Evolutionary conservation across 805 yeast genomes (phyloP).

Genomic region (Cyberlindnera xishuangbannaensis): DNA sequence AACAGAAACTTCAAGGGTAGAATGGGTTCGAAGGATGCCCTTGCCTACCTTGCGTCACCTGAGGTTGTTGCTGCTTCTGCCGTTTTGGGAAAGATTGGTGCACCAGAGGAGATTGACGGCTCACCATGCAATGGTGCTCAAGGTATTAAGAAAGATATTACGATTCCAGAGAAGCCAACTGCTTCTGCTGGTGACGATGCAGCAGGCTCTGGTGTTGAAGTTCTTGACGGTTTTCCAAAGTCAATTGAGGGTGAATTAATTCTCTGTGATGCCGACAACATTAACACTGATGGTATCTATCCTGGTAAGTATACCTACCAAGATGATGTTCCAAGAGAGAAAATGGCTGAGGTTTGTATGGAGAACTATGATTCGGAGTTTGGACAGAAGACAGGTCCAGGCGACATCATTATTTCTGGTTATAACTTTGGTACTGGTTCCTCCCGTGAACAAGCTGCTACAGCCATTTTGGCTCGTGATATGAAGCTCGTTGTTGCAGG

Average conservation of each 20-base stretch:
- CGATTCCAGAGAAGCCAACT: conserved; percentile 25
- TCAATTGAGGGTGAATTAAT: conserved; percentile 86
- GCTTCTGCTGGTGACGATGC: conserved; percentile 17
- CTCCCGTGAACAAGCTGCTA: conserved; percentile 98
- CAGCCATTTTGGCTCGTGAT: conserved; percentile 93
- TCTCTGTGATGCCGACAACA: conserved; percentile 92
- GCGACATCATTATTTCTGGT: conserved; percentile 89
- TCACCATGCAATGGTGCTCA: conserved; percentile 41
- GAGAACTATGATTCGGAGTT: conserved; percentile 95
- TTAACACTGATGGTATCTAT: conserved; percentile 97
- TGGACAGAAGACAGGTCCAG: conserved; percentile 70
- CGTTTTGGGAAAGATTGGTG: conserved; percentile 87
- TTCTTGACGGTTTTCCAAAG: conserved; percentile 87
- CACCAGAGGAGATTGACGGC: conserved; percentile 82
- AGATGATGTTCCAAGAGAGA: conserved; percentile 90
- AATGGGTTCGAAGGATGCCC: conserved; percentile 96
- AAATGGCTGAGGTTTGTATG: conserved; percentile 99
- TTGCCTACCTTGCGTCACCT: conserved; percentile 94
- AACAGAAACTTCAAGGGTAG: conserved; percentile 98
- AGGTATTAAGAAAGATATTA: conserved; percentile 39
- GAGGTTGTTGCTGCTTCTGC: conserved; percentile 99
- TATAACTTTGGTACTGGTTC: conserved; percentile 98
- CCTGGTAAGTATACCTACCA: conserved; percentile 99
- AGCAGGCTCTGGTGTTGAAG: conserved; percentile 49
- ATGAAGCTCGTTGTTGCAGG: conserved; percentile 93